Evolutionary conservation across 305 asterid species (phyloP).

Genomic region (Andrographis paniculata): DNA sequence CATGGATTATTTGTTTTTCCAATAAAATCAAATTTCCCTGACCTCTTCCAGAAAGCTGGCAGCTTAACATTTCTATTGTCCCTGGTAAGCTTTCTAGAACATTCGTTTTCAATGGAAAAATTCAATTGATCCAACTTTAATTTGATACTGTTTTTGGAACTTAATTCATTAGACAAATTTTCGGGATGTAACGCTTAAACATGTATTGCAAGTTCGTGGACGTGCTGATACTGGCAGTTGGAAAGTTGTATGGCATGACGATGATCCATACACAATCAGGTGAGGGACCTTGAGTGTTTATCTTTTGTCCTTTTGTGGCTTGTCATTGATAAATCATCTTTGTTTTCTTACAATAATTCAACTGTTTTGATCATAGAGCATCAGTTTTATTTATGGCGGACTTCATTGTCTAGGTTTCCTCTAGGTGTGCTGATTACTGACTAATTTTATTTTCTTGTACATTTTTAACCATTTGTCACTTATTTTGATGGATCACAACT

Average conservation of each 20-base stretch:
- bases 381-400: too few species aligned
- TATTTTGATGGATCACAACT: too few species aligned
- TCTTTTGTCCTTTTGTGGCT: neutral
- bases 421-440: too few species aligned
- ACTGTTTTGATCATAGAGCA: too few species aligned
- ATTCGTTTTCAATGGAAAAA: constrained; percentile 3
- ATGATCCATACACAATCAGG: constrained; percentile 25
- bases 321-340: neutral
- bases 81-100: constrained; percentile 36
- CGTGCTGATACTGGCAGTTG: constrained; percentile 33
- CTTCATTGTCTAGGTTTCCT: too few species aligned
- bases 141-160: constrained; percentile 8
- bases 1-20: constrained; percentile 45
- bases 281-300: constrained; percentile 16
- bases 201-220: constrained; percentile 34
- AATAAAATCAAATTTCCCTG: constrained; percentile 21
- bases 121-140: constrained; percentile 15
- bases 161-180: constrained; percentile 25
- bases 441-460: too few species aligned
- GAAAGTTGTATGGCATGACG: constrained; percentile 29
- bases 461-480: too few species aligned
- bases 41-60: constrained; percentile 50
- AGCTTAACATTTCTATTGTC: constrained; percentile 33
- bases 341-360: too few species aligned
- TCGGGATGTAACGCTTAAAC: constrained; percentile 24